These are phyloP conservation scores for Trypanosomatidae sp. DNA, from an alignment of 208 protist species.

Conservation along the genomic window DNA sequence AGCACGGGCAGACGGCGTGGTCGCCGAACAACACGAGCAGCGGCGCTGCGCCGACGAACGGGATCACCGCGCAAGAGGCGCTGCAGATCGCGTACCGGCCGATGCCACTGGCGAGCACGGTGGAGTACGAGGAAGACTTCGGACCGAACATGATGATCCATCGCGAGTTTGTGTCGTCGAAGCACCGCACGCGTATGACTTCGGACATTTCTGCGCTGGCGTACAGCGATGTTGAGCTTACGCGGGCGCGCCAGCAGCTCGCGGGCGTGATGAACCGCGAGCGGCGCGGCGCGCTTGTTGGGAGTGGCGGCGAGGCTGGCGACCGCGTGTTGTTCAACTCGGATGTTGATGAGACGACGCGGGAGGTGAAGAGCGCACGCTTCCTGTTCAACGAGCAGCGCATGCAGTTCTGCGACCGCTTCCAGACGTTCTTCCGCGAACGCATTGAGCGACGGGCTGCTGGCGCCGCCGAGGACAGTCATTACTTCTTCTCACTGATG, in stretches of 20 bases:
- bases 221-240: conserved; percentile 78
- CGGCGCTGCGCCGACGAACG: conserved; percentile 66
- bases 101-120: conserved; percentile 70
- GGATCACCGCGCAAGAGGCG: conserved; percentile 75
- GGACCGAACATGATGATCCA: conserved; percentile 84
- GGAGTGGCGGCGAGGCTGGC: conserved; percentile 32
- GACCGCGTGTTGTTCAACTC: conserved; percentile 69
- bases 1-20: conserved; percentile 75
- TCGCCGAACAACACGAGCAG: conserved; percentile 63
- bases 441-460: conserved; percentile 21
- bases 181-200: conserved; percentile 54
- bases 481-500: conserved; percentile 85
- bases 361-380: conserved; percentile 69
- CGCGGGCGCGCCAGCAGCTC: conserved; percentile 55
- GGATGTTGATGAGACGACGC: conserved; percentile 63
- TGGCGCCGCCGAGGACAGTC: conserved; percentile 30
- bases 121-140: conserved; percentile 91
- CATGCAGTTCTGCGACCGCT: conserved; percentile 85
- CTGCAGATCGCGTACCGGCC: conserved; percentile 84
- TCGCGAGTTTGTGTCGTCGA: conserved; percentile 80
- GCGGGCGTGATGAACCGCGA: conserved; percentile 82
- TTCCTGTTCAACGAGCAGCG: conserved; percentile 85
- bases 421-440: conserved; percentile 75
- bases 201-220: conserved; percentile 60
- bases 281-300: conserved; percentile 55